Evolutionary conservation across 2,329 filamentous ascomycete genomes (phyloP).

Genomic region (Clarireedia homoeocarpa): DNA sequence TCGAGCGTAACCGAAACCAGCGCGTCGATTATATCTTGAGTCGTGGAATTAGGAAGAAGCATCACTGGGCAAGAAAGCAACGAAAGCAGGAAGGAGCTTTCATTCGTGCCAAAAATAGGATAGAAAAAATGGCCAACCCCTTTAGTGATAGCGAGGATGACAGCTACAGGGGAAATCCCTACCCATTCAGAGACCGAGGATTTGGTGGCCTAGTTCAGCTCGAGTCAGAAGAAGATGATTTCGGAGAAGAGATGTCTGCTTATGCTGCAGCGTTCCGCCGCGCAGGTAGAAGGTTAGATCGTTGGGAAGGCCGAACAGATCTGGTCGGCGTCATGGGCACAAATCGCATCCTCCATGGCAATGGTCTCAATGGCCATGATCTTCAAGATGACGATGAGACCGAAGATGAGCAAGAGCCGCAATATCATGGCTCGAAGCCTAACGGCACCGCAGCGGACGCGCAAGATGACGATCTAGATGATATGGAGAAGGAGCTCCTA

Average conservation of each 20-base stretch:
- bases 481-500: slow-evolving; percentile 45
- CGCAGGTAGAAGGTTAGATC: slow-evolving; percentile 54
- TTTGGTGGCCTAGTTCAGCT: slow-evolving; percentile 58
- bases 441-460: slow-evolving; percentile 23
- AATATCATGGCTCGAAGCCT: slow-evolving; percentile 29
- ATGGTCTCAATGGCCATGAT: slow-evolving; percentile 18
- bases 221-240: slow-evolving; percentile 58
- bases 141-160: slow-evolving; percentile 59
- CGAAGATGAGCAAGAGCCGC: slow-evolving; percentile 30
- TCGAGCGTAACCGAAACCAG: slow-evolving; percentile 69
- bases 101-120: slow-evolving; percentile 56
- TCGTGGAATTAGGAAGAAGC: slow-evolving; percentile 59
- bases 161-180: slow-evolving; percentile 30
- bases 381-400: slow-evolving; percentile 26
- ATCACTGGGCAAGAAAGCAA: slow-evolving; percentile 53
- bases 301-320: slow-evolving; percentile 51
- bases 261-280: slow-evolving; percentile 61
- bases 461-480: slow-evolving; percentile 43
- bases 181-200: slow-evolving; percentile 46
- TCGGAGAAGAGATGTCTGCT: slow-evolving; percentile 63
- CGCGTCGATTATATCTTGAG: slow-evolving; percentile 78
- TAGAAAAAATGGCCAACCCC: slow-evolving; percentile 46
- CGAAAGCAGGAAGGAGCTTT: slow-evolving; percentile 60
- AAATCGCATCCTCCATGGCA: slow-evolving; percentile 18
- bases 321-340: slow-evolving; percentile 27